Base-by-base conservation (phyloP, 257 asterid species). In the Perilla frutescens region DNA sequence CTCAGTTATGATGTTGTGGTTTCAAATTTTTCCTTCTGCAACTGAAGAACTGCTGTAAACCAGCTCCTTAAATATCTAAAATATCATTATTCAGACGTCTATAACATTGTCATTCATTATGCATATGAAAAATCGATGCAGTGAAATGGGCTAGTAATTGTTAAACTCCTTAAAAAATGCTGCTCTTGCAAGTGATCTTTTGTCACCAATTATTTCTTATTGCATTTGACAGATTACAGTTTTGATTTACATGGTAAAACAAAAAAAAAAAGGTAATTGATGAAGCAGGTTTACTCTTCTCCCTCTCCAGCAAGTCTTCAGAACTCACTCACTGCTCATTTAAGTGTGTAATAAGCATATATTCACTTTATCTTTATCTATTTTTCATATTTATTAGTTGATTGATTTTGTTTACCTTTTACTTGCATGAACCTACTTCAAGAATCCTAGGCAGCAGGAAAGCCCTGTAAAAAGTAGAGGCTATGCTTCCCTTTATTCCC, bases 221-320 rank as follows among this genome's bases (percentile, higher is more conserved):
- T 45, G 44, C 47, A 39, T 14, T 60, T 61, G 39, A 45, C 70
- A 61, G 70, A 61, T 29, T 54, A 34, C 31, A 64, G 66, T 31
- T 40, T 64, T 44, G 31, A 54, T 36, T 64, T 13, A 10, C 51
- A 47, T 8, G 66, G 57, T 53, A 7, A 50, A 63, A 62, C 71
- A 39, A 41, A 44, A 51, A 39, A 41, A 44, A 51, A 20, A 12
- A 64, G 66, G 58, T 43, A 29, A 59, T 5, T 45, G 20, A 49
- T 61, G n/a, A 61, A 14, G 61, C 50, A 62, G 61, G 70, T 37
- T 37, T 40, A 29, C 43, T 72, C 36, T 72, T 72, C 51, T 8
- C 51, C 15, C 39, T 14, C 37, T 58, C 6, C 37, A 26, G 34
- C 12, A 4, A 2, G 56, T 7, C 8, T 40, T 40, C 44, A 40